phyloP scores from a whole-genome alignment of 2,329 filamentous ascomycete species.

The Aspergillus fischeri region DNA sequence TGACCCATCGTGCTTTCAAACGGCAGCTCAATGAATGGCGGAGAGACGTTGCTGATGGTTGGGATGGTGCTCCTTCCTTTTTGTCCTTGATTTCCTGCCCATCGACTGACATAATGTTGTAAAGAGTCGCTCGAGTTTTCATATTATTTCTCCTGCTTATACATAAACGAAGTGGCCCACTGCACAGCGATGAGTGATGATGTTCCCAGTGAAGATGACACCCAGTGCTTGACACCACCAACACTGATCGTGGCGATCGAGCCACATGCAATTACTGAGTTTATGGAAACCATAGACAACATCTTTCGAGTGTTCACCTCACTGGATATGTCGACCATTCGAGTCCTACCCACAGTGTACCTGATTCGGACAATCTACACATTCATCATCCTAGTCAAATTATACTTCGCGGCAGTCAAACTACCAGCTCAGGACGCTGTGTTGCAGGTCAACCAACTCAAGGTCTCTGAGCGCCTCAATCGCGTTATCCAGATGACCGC shows the following conservation, averaged over 20 bases:
- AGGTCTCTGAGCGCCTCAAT: too few species aligned
- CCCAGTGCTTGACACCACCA: too few species aligned
- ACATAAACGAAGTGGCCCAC: not conserved
- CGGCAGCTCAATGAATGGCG: not conserved
- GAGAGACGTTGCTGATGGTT: not conserved
- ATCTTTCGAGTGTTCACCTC: slow-evolving; percentile 1
- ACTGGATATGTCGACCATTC: slow-evolving; percentile 2
- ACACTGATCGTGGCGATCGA: not conserved
- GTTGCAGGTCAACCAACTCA: too few species aligned
- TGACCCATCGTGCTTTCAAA: not conserved
- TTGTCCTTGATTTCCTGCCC: too few species aligned
- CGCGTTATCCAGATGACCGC: too few species aligned
- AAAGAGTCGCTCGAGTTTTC: slow-evolving; percentile 1
- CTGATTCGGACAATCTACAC: slow-evolving; percentile 3
- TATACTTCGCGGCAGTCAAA: not conserved
- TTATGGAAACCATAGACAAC: not conserved
- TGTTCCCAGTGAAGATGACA: not conserved
- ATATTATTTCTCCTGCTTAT: slow-evolving; percentile 2
- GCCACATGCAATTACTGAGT: not conserved
- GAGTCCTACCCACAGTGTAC: not conserved
- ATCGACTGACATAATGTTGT: too few species aligned
- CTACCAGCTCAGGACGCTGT: not conserved
- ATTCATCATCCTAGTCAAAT: not conserved
- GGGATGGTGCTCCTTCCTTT: not conserved
- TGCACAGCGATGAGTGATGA: not conserved